These are phyloP conservation scores for Xylaria flabelliformis DNA, from an alignment of 495 filamentous ascomycete species.

Conservation along the genomic window DNA sequence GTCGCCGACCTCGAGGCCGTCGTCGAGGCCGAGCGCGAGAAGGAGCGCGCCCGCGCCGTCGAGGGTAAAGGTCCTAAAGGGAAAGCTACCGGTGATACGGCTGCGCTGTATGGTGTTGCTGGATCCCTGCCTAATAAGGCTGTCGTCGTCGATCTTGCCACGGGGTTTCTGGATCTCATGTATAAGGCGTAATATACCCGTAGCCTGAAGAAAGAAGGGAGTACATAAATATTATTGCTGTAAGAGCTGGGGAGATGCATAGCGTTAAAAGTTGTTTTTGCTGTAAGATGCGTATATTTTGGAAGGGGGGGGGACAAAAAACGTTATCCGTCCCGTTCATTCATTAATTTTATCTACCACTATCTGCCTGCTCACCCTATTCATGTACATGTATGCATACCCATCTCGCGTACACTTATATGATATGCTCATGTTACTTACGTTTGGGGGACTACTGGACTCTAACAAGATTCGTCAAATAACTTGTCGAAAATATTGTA, in stretches of 20 bases:
- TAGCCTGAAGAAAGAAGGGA: neutral
- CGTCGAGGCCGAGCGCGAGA: conserved; percentile 76
- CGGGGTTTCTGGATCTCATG: conserved; percentile 91
- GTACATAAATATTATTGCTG: neutral
- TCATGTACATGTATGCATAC: neutral
- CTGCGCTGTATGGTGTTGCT: conserved; percentile 93
- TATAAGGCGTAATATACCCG: conserved; percentile 71
- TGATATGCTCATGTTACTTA: neutral
- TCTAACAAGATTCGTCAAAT: neutral
- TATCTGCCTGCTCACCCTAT: neutral
- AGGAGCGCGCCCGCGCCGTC: conserved; percentile 66
- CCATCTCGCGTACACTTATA: neutral
- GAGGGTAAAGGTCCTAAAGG: conserved; percentile 78
- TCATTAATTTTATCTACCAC: conserved; percentile 6
- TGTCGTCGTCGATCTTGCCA: conserved; percentile 87
- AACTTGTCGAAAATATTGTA: neutral
- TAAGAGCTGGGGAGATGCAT: neutral
- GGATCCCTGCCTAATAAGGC: conserved; percentile 95
- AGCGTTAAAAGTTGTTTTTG: neutral
- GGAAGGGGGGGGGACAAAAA: neutral
- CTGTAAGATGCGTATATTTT: neutral
- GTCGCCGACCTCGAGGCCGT: conserved; percentile 78
- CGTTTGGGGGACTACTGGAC: neutral
- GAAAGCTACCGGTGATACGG: conserved; percentile 70
- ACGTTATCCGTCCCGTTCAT: neutral